These are phyloP conservation scores for Mortierella sp. DNA, from an alignment of 371 early-diverging fungal genomes.

Conservation along the genomic window DNA sequence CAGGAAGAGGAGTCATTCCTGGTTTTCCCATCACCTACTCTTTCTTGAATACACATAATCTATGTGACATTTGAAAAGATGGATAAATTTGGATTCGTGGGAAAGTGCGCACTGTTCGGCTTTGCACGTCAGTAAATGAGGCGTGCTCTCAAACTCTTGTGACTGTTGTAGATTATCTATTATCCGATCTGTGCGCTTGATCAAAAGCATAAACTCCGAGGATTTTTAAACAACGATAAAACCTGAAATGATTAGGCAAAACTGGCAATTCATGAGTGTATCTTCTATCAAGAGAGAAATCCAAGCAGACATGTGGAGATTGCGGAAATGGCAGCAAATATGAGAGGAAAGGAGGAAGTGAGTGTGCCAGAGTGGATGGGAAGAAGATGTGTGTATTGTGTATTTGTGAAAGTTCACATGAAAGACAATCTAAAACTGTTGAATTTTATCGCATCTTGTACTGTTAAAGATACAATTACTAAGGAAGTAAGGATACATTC, in stretches of 20 bases:
- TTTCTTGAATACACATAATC: conserved; percentile 14
- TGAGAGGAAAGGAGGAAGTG: not conserved
- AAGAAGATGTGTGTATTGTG: not conserved
- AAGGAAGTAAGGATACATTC: conserved; percentile 5
- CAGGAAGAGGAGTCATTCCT: conserved; percentile 39
- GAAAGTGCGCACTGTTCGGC: conserved; percentile 16
- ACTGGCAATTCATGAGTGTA: no score
- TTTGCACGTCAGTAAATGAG: not conserved
- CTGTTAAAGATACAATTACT: conserved; percentile 5
- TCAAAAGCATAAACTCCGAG: conserved; percentile 9
- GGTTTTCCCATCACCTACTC: conserved; percentile 37
- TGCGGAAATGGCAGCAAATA: not conserved
- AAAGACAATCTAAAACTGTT: not conserved
- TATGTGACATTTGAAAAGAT: no score
- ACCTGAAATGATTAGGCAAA: no score
- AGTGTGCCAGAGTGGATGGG: not conserved
- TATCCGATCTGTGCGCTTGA: conserved; percentile 31
- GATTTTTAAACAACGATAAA: not conserved
- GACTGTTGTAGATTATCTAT: conserved; percentile 27
- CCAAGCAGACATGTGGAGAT: not conserved
- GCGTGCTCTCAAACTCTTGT: not conserved
- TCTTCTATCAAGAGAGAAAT: not conserved
- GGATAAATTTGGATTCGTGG: conserved; percentile 23
- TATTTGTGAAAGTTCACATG: not conserved
- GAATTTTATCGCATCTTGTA: conserved; percentile 27